A percentile compares a stretch with the other conserved stretches of the same genome.
These are phyloP conservation scores for Macrophomina tecta DNA, from an alignment of 2,329 filamentous ascomycete genomes.

Conservation along the genomic window DNA sequence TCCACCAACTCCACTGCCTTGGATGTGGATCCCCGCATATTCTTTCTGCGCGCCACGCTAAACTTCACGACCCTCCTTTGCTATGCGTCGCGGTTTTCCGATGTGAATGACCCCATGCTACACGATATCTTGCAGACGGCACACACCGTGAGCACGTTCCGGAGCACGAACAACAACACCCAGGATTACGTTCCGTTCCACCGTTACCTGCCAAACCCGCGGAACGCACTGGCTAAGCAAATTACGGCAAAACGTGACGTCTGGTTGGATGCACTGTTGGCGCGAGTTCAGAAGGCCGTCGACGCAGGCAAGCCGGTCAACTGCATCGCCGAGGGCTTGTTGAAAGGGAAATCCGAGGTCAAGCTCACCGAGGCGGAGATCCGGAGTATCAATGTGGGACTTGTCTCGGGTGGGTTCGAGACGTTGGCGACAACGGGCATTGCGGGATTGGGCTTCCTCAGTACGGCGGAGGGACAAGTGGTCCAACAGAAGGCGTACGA, in stretches of 20 bases:
- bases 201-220: constrained; percentile 15
- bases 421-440: constrained; percentile 24
- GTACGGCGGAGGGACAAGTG: background rate
- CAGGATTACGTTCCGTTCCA: constrained; percentile 21
- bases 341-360: background rate
- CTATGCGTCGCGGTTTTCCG: constrained; percentile 22
- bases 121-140: constrained; percentile 21
- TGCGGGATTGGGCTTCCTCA: constrained; percentile 17
- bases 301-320: constrained; percentile 1
- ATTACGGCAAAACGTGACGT: constrained; percentile 21
- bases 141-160: constrained; percentile 20
- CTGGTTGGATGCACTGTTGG: constrained; percentile 21
- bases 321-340: constrained; percentile 17
- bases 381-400: constrained; percentile 23
- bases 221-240: background rate
- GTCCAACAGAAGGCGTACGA: constrained; percentile 24
- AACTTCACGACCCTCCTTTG: constrained; percentile 25
- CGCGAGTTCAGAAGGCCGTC: constrained; percentile 11
- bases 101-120: constrained; percentile 18
- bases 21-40: constrained; percentile 20
- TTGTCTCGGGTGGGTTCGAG: constrained; percentile 23
- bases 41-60: constrained; percentile 23
- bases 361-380: constrained; percentile 24
- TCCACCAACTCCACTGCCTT: background rate
- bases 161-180: constrained; percentile 24